A percentile compares a stretch with the other conserved stretches of the same genome.
These are phyloP conservation scores for Globisporangium acanthophoron DNA, from an alignment of 352 stramenopile genomes.

Conservation along the genomic window DNA sequence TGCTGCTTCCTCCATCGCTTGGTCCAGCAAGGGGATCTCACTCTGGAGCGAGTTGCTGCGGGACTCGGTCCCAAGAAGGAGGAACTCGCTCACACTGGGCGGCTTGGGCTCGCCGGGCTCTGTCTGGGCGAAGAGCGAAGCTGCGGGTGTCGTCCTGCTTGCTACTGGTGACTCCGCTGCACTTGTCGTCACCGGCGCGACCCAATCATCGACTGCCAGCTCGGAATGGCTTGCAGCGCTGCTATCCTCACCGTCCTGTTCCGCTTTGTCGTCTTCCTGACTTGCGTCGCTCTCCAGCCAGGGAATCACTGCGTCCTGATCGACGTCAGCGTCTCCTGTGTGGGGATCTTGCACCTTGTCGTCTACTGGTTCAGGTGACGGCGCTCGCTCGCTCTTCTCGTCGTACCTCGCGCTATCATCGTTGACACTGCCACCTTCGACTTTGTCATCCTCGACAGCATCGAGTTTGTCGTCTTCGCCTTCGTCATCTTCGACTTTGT, in stretches of 20 bases:
- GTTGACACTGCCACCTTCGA: neutral
- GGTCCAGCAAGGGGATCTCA: constrained; percentile 10
- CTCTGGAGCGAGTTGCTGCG: constrained; percentile 4
- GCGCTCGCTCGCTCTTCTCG: neutral
- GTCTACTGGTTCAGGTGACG: neutral
- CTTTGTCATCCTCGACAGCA: neutral
- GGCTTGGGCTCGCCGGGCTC: neutral
- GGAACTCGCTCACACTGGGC: constrained; percentile 2
- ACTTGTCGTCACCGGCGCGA: too few species aligned
- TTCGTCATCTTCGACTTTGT: constrained; percentile 2
- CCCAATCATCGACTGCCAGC: neutral
- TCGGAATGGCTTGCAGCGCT: neutral
- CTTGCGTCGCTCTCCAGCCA: constrained; percentile 21
- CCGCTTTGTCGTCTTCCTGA: constrained; percentile 12
- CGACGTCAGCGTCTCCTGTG: neutral
- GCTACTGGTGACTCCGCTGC: too few species aligned
- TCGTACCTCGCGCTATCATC: neutral
- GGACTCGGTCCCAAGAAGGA: constrained; percentile 1
- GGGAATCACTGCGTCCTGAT: constrained; percentile 7
- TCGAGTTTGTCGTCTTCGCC: neutral
- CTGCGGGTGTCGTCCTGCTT: too few species aligned
- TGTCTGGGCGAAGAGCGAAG: neutral
- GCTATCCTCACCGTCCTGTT: constrained; percentile 9
- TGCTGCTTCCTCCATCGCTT: constrained; percentile 5
- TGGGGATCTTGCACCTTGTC: neutral